phyloP scores from a whole-genome alignment of 2,329 filamentous ascomycete genomes.

The Stachybotrys chartarum region DNA sequence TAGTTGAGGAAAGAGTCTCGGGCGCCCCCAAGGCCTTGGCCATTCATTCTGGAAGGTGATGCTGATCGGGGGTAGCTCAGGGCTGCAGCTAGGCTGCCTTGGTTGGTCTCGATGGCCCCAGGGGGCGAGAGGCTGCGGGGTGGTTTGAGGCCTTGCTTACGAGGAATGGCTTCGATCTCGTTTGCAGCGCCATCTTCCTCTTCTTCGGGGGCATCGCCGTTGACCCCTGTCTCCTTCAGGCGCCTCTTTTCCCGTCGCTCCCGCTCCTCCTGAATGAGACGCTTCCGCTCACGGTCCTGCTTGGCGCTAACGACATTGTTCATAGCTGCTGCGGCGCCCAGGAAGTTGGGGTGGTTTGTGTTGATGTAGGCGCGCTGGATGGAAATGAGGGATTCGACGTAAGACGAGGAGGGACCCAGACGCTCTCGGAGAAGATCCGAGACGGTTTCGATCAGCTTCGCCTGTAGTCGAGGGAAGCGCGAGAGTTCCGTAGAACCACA shows the following conservation, averaged over 20 bases:
- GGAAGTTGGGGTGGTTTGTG: conserved; percentile 97
- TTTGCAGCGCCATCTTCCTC: conserved; percentile 35
- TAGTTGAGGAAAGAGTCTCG: conserved; percentile 95
- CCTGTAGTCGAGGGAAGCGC: conserved; percentile 86
- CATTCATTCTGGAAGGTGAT: conserved; percentile 48
- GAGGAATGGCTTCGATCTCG: conserved; percentile 46
- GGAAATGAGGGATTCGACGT: conserved; percentile 93
- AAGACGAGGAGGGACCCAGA: conserved; percentile 78
- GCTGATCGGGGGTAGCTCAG: conserved; percentile 51
- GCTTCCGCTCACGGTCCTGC: conserved; percentile 87
- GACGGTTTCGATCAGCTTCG: conserved; percentile 95
- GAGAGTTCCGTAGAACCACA: conserved; percentile 93
- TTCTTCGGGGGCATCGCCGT: conserved; percentile 63
- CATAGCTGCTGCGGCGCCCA: conserved; percentile 95
- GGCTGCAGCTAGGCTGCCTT: conserved; percentile 52
- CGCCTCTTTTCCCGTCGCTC: conserved; percentile 78
- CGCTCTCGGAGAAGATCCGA: conserved; percentile 91
- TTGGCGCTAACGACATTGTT: conserved; percentile 91
- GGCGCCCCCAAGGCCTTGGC: conserved; percentile 53
- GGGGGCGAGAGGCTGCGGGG: conserved; percentile 77
- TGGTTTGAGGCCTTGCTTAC: conserved; percentile 31
- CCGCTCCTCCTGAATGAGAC: conserved; percentile 71
- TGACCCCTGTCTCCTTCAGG: conserved; percentile 76
- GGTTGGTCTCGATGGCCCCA: conserved; percentile 57
- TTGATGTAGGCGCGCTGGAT: conserved; percentile 99